Evolutionary conservation across 768 basidiomycete species (phyloP).

Genomic region (Zangia roseola): DNA sequence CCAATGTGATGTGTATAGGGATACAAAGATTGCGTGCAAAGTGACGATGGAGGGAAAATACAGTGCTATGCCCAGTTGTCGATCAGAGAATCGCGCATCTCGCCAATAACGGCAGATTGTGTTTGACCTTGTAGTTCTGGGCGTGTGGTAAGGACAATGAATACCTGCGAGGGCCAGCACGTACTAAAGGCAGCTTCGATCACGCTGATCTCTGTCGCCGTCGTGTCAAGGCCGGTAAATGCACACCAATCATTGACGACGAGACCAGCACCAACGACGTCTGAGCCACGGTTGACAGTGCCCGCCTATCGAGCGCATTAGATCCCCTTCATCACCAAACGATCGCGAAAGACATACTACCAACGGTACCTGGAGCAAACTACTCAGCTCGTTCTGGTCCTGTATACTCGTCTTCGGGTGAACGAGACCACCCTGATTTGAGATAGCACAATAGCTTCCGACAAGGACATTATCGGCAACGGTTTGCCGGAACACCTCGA

Average conservation of each 20-base stretch:
- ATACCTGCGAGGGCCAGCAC: slow-evolving; percentile 32
- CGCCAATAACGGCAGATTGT: slow-evolving; percentile 78
- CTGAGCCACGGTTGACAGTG: slow-evolving; percentile 97
- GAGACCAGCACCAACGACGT: slow-evolving; percentile 95
- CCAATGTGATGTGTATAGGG: slow-evolving; percentile 13
- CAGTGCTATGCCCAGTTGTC: slow-evolving; percentile 82
- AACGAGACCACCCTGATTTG: slow-evolving; percentile 96
- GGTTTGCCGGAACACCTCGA: slow-evolving; percentile 98
- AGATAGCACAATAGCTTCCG: slow-evolving; percentile 92
- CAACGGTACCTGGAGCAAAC: slow-evolving; percentile 88
- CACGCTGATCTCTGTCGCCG: slow-evolving; percentile 98
- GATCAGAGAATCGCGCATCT: slow-evolving; percentile 89
- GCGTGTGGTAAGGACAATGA: slow-evolving; percentile 4
- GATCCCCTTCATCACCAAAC: neutral
- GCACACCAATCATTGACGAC: slow-evolving; percentile 99
- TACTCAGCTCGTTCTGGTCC: slow-evolving; percentile 96
- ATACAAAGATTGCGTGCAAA: slow-evolving; percentile 20
- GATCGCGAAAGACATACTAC: slow-evolving; percentile 60
- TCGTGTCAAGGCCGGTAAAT: slow-evolving; percentile 98
- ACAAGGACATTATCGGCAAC: slow-evolving; percentile 96
- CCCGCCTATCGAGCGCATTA: slow-evolving; percentile 63
- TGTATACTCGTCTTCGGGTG: slow-evolving; percentile 97
- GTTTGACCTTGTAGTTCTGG: slow-evolving; percentile 85
- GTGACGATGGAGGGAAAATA: slow-evolving; percentile 17
- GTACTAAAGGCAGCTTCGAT: slow-evolving; percentile 96